Conservation (phyloP, 2,329 filamentous ascomycete genomes). For the Beauveria varroae region DNA sequence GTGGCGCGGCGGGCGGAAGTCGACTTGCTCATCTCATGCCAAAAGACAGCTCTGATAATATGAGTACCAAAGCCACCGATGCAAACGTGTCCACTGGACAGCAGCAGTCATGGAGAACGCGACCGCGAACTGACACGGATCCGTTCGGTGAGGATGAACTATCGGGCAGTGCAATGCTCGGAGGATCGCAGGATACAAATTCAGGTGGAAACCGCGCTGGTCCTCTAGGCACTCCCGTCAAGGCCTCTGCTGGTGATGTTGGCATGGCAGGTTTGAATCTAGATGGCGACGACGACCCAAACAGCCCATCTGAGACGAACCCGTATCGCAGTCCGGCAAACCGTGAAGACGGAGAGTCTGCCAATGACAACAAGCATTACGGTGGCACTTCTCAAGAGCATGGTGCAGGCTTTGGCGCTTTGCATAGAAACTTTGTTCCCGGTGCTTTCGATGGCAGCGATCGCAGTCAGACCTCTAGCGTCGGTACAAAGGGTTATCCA, state of each 20-base stretch:
- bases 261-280: conserved; percentile 54
- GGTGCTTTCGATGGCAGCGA: conserved; percentile 65
- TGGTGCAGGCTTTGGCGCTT: conserved; percentile 43
- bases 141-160: conserved; percentile 63
- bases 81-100: conserved; percentile 42
- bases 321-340: conserved; percentile 85
- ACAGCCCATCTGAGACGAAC: conserved; percentile 92
- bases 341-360: conserved; percentile 52
- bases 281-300: conserved; percentile 58
- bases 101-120: conserved; percentile 49
- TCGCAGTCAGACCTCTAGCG: conserved; percentile 87
- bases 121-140: conserved; percentile 65
- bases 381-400: conserved; percentile 34
- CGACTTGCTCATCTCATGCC: conserved; percentile 78
- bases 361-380: conserved; percentile 38
- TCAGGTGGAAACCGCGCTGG: conserved; percentile 29
- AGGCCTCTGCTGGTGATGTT: conserved; percentile 49
- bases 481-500: conserved; percentile 68
- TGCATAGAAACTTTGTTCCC: conserved; percentile 43
- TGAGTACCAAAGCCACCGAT: conserved; percentile 30
- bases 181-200: conserved; percentile 66
- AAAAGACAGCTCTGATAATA: conserved; percentile 61
- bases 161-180: conserved; percentile 64
- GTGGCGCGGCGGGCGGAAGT: conserved; percentile 65
- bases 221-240: conserved; percentile 46